phyloP scores from a whole-genome alignment of 1,284 basidiomycete genomes.

The Tremellales sp. region DNA sequence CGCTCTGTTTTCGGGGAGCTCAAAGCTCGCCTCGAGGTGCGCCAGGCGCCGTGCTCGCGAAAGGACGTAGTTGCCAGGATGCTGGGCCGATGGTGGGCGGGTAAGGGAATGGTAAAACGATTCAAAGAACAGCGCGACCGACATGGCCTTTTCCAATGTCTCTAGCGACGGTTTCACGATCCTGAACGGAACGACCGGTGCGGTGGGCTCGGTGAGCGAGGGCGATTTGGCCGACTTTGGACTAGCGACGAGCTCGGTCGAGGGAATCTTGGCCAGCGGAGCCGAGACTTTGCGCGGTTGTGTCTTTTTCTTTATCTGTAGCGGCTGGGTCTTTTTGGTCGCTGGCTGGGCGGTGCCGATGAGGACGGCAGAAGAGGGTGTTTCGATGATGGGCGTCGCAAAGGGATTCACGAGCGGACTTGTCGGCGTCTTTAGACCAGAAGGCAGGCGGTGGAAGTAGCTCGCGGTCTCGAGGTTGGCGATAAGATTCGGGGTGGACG shows the following conservation, averaged over 20 bases:
- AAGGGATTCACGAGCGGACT: slow-evolving; percentile 18
- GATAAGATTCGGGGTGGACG: slow-evolving; percentile 24
- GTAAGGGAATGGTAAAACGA: slow-evolving; percentile 90
- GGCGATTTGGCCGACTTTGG: too few species aligned
- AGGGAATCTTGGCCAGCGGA: too few species aligned
- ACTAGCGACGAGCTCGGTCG: too few species aligned
- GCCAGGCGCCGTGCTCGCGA: slow-evolving; percentile 71
- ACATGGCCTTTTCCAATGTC: slow-evolving; percentile 89
- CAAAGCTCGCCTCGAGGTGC: slow-evolving; percentile 84
- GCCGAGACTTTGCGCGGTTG: too few species aligned
- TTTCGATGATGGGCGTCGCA: slow-evolving; percentile 7
- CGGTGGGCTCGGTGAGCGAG: too few species aligned
- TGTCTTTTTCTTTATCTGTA: slow-evolving; percentile 23
- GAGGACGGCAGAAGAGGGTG: neutral
- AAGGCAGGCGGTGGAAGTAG: slow-evolving; percentile 16
- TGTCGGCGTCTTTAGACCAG: slow-evolving; percentile 10
- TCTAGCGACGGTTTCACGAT: slow-evolving; percentile 73
- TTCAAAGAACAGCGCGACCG: slow-evolving; percentile 92
- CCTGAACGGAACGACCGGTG: slow-evolving; percentile 23
- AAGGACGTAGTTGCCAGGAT: slow-evolving; percentile 65
- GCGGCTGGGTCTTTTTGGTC: slow-evolving; percentile 4
- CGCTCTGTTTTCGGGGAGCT: slow-evolving; percentile 55
- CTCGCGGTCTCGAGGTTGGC: slow-evolving; percentile 16
- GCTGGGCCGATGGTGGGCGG: slow-evolving; percentile 30
- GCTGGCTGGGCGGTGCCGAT: too few species aligned